Percentiles rank a stretch among this genome's conserved stretches.
These are phyloP conservation scores for Dendrocalamus latiflorus DNA, from an alignment of 202 grass and related monocot genomes.

Conservation along the genomic window DNA sequence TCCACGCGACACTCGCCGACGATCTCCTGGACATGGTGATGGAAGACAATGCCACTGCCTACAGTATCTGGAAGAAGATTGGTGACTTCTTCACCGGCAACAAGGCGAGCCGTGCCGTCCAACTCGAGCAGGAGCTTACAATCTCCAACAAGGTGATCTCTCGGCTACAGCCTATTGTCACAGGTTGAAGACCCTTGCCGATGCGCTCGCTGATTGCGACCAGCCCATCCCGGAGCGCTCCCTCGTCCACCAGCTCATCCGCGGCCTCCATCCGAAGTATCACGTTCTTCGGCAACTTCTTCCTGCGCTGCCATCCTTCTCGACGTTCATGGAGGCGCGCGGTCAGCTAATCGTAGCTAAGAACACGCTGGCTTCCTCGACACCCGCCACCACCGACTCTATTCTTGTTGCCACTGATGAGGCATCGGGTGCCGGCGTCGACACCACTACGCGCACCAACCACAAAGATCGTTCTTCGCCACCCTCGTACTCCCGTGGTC, in stretches of 20 bases:
- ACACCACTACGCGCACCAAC: too few species aligned
- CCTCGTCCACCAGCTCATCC: background rate
- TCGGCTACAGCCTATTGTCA: background rate
- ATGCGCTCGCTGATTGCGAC: background rate
- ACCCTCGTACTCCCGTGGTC: too few species aligned
- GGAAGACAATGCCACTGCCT: too few species aligned
- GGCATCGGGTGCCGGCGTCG: too few species aligned
- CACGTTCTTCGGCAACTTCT: background rate
- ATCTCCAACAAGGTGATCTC: too few species aligned
- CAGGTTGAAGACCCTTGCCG: background rate
- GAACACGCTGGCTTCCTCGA: too few species aligned
- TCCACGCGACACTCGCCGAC: background rate
- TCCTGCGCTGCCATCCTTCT: background rate
- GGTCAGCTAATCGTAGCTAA: background rate
- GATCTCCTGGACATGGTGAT: background rate
- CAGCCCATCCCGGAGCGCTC: background rate
- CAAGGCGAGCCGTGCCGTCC: too few species aligned
- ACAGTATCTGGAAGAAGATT: too few species aligned
- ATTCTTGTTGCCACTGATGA: too few species aligned
- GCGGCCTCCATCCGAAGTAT: background rate
- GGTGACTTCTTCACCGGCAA: too few species aligned
- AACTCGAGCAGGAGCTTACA: too few species aligned
- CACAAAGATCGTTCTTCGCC: too few species aligned
- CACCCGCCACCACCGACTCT: background rate
- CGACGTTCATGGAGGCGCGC: background rate